phyloP scores from a whole-genome alignment of 2,329 filamentous ascomycete species.

The Paecilomyces dactylethromorphus region DNA sequence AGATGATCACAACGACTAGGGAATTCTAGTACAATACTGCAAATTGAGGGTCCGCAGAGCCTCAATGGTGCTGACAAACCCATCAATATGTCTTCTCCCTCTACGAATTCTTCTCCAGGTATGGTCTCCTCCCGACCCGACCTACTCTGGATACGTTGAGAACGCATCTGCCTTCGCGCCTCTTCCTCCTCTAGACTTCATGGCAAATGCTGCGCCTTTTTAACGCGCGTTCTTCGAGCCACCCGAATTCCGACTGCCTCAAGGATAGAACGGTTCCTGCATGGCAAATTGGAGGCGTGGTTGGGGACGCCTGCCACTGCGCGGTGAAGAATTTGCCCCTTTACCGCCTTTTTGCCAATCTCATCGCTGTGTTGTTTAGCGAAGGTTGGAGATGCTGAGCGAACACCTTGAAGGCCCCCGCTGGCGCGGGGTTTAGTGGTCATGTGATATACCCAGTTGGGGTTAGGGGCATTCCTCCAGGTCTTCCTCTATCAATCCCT shows the following conservation, averaged over 20 bases:
- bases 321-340: not conserved
- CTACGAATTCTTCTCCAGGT: not conserved
- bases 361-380: not conserved
- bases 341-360: constrained; percentile 1
- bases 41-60: not conserved
- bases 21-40: not conserved
- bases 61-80: not conserved
- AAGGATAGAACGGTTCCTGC: not conserved
- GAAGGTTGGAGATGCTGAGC: not conserved
- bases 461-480: not conserved
- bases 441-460: not conserved
- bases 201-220: not conserved
- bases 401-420: not conserved
- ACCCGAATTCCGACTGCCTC: not conserved
- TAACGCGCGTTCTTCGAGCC: not conserved
- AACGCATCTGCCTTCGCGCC: not conserved
- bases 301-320: not conserved
- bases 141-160: not conserved
- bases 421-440: not conserved
- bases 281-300: not conserved
- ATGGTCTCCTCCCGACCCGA: not conserved
- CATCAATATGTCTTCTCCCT: not conserved
- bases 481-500: not conserved
- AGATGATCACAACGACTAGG: not conserved
- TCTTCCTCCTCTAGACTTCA: not conserved